Evolutionary conservation across 208 protist species (phyloP), one percentile per base, ranked within the genome.

Genomic region (Trypanosoma platydactyli): DNA sequence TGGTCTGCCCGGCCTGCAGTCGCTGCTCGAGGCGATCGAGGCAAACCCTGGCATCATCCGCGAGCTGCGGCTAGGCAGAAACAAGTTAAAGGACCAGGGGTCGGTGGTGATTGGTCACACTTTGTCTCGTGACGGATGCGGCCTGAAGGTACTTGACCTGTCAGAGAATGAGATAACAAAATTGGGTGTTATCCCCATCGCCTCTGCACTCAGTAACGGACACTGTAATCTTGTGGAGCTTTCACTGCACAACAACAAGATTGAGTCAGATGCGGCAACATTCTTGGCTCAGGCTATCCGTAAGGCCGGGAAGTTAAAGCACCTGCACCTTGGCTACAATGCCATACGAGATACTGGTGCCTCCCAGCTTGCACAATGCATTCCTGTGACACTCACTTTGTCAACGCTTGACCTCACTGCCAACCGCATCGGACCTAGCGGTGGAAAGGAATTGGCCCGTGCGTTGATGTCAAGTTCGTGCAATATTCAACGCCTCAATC

Each of bases 321-420:
- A 95, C 61, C 76, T 95, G n/a, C 90, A 95, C 67, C 75, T 95
- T 20, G 90, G 90, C 30, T 94, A 94, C 81, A 95, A 95, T 69
- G 50, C 81, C 22, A 80, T 95, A 38, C 86, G 87, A 12, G 90
- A 95, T 72, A 79, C 58, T 1, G 90, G 90, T 7, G 90, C 81
- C 24, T 65, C 71, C 40, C 79, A 88, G 54, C 76, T 95, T 29
- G 84, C 87, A 4, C 65, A 84, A 64, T 80, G 76, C 62, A 68
- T 95, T 24, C 80, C 81, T 0, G 48, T 73, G 53, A 78, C 79
- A 11, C 29, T 55, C 25, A 76, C 60, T 46, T 76, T 95, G 13
- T 84, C 82, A 1, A 95, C 90, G 16, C 82, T 95, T 7, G 90
- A 95, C 59, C 83, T 95, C 56, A 95, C 87, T 24, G 90, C 81